phyloP scores from a whole-genome alignment of 139 green algal species.

The Tetraselmis chui region DNA sequence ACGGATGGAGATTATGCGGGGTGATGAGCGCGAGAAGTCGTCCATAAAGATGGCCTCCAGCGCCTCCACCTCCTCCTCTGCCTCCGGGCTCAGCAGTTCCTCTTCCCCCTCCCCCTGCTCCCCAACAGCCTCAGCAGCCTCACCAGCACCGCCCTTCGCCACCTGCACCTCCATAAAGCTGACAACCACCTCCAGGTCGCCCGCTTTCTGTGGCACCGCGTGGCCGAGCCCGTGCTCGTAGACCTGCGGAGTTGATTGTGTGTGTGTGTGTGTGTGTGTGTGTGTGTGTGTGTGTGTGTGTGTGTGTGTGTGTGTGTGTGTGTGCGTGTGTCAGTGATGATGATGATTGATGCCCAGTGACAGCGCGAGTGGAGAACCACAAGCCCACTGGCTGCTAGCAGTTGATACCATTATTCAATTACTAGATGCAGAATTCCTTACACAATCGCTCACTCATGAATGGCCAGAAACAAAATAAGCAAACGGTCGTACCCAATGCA shows the following conservation, averaged over 20 bases:
- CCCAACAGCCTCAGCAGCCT: neutral
- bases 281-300: no score
- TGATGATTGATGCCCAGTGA: no score
- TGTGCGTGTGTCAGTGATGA: no score
- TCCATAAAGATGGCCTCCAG: conserved; percentile 31
- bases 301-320: no score
- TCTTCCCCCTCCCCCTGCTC: neutral
- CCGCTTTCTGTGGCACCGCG: conserved; percentile 32
- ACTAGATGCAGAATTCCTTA: no score
- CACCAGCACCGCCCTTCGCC: neutral
- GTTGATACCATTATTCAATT: no score
- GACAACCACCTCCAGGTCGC: neutral
- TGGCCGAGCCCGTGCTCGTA: conserved; percentile 34
- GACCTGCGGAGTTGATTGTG: neutral
- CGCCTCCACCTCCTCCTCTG: conserved; percentile 42
- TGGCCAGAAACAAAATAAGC: no score
- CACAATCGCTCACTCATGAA: no score
- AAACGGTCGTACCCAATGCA: no score
- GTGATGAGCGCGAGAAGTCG: conserved; percentile 24
- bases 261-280: no score
- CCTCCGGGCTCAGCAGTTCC: conserved; percentile 14
- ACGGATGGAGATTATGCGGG: conserved; percentile 25
- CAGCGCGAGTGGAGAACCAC: no score
- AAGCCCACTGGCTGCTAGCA: no score
- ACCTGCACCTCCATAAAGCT: neutral